phyloP scores from a whole-genome alignment of 116 monocot species.

The Zostera marina region DNA sequence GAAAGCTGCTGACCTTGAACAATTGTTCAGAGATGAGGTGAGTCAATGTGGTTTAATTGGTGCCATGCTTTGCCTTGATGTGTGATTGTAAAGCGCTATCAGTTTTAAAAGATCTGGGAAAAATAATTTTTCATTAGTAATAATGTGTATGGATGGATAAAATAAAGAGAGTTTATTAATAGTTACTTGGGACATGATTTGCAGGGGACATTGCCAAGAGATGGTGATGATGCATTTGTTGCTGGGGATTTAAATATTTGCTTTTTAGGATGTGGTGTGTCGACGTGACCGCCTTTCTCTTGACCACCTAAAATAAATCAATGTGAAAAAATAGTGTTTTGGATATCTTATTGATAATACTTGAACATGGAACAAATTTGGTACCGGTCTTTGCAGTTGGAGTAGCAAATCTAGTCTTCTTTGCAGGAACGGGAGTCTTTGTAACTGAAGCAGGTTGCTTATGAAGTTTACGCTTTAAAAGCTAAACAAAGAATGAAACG shows the following conservation, averaged over 20 bases:
- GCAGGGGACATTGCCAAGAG: slow-evolving; percentile 53
- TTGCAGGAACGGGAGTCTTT: slow-evolving; percentile 32
- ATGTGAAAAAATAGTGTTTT: not conserved
- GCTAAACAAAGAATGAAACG: not conserved
- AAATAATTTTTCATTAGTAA: not conserved
- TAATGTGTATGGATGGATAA: too few species aligned
- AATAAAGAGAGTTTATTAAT: not conserved
- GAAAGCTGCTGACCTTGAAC: too few species aligned
- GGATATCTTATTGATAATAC: not conserved
- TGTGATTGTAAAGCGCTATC: slow-evolving; percentile 39
- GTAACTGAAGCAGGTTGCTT: slow-evolving; percentile 28
- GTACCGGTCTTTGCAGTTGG: slow-evolving; percentile 39
- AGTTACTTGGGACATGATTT: slow-evolving; percentile 1
- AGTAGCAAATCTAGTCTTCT: slow-evolving; percentile 44
- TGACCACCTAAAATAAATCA: slow-evolving; percentile 8
- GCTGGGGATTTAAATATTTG: slow-evolving; percentile 39
- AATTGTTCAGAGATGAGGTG: too few species aligned
- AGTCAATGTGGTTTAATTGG: too few species aligned
- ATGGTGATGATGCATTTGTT: slow-evolving; percentile 27
- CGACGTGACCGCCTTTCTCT: slow-evolving; percentile 26
- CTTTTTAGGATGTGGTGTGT: slow-evolving; percentile 45
- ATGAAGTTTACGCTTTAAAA: slow-evolving; percentile 16
- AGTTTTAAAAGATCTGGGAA: slow-evolving; percentile 30
- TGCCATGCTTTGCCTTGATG: slow-evolving; percentile 32
- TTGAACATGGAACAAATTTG: not conserved